Conservation (phyloP, 768 basidiomycete species). For the Pulveroboletus sp. region DNA sequence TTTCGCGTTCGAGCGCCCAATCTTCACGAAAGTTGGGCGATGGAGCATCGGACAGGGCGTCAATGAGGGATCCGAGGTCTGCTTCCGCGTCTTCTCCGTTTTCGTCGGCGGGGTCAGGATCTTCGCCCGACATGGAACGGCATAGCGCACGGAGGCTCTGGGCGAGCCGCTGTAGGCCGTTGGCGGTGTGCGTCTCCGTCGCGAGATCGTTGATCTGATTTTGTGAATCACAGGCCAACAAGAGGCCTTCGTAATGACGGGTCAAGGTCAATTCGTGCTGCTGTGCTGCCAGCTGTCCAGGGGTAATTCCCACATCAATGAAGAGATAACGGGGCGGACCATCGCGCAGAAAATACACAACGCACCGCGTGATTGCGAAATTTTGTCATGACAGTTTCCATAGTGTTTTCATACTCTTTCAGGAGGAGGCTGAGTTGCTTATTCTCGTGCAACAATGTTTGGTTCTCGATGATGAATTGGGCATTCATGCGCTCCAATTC, state of each 20-base stretch:
- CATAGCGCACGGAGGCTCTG: constrained; percentile 68
- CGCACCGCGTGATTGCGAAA: constrained; percentile 88
- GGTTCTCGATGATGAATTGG: constrained; percentile 90
- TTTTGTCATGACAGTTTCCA: constrained; percentile 96
- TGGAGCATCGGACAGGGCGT: constrained; percentile 39
- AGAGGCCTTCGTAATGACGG: constrained; percentile 84
- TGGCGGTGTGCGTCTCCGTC: constrained; percentile 53
- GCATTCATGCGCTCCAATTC: constrained; percentile 90
- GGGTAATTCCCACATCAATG: constrained; percentile 6
- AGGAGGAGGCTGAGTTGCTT: constrained; percentile 84
- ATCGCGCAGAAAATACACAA: constrained; percentile 12
- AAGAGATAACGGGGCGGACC: neutral
- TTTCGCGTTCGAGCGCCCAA: constrained; percentile 86
- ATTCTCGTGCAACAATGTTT: constrained; percentile 88
- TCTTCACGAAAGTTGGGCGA: constrained; percentile 51
- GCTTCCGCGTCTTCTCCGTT: constrained; percentile 32
- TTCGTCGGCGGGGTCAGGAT: constrained; percentile 31
- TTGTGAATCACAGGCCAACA: constrained; percentile 61
- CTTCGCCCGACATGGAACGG: constrained; percentile 65
- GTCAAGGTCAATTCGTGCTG: constrained; percentile 84
- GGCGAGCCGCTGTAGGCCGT: constrained; percentile 70
- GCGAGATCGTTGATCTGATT: constrained; percentile 52
- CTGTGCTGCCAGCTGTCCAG: constrained; percentile 76
- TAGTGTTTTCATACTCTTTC: constrained; percentile 91
- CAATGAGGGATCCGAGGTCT: constrained; percentile 42